Evolutionary conservation across 768 basidiomycete species (phyloP).

Genomic region (Tricholoma saponaceum): DNA sequence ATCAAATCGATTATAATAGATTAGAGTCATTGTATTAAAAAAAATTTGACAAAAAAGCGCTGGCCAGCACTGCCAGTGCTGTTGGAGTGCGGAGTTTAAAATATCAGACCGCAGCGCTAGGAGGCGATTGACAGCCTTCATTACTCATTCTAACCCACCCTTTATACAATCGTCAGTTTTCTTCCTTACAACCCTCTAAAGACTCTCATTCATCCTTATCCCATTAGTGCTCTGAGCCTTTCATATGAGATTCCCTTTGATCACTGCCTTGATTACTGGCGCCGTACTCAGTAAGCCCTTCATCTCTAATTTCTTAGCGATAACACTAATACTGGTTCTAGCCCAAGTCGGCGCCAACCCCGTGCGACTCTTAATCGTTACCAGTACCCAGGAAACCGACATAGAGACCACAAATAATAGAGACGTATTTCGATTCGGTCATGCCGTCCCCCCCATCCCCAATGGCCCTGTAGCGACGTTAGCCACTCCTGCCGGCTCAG

Average conservation of each 20-base stretch:
- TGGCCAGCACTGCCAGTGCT: too few species aligned
- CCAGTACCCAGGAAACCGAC: conserved; percentile 7
- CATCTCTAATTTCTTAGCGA: neutral
- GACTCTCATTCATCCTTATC: neutral
- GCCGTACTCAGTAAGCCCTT: conserved; percentile 29
- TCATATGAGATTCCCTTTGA: conserved; percentile 13
- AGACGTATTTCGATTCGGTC: conserved; percentile 36
- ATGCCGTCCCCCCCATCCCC: conserved; percentile 27
- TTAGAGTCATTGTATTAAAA: too few species aligned
- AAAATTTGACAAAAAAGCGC: too few species aligned
- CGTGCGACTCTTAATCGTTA: conserved; percentile 41
- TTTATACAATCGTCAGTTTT: conserved; percentile 7
- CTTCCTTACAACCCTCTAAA: neutral
- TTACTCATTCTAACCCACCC: neutral
- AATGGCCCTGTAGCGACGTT: conserved; percentile 19
- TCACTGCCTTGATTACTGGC: conserved; percentile 28
- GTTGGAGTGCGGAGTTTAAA: conserved; percentile 7
- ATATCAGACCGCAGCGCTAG: conserved; percentile 3
- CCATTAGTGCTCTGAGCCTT: neutral
- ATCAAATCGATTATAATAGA: too few species aligned
- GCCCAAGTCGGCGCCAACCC: conserved; percentile 46
- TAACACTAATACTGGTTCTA: conserved; percentile 3
- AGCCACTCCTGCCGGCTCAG: conserved; percentile 5
- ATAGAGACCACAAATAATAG: neutral
- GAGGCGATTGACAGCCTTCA: neutral